Evolutionary conservation across 164 flowering plant genomes (phyloP), one percentile per base, ranked within the genome.

Genomic region (Vitis labrusca): DNA sequence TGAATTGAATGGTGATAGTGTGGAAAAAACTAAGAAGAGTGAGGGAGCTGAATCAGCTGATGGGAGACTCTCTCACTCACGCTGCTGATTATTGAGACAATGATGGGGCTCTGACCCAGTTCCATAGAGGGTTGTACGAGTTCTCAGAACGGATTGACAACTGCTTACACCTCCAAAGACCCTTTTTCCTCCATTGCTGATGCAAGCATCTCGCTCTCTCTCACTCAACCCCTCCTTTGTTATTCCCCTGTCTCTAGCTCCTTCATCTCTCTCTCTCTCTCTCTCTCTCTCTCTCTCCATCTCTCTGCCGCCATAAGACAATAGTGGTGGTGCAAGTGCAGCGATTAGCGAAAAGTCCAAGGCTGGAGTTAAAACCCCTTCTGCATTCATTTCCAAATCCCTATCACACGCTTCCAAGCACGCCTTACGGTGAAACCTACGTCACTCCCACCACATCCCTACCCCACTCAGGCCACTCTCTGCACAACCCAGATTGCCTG

Each of bases 351-450:
- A 78, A 58, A 30, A 61, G 71, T 54, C 67, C 66, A 69, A 54
- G 16, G 30, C 69, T 64, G 13, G 80, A 65, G 74, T 64, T 56
- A 66, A 71, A 76, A 30, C 9, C 48, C 11, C 32, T 9, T 17
- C 7, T 10, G 69, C 79, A 76, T 70, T 78, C 59, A 76, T 67
- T 76, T 50, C 72, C 59, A 79, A 71, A 75, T 64, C 64, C 68
- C 19, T 55, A 57, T 63, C 78, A 80, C 84, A 84, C 85, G 84
- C 80, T 76, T 84, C 81, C 85, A 64, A 77, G 82, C 88, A 84
- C 80, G 82, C 82, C 71, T 71, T 78, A 32, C 70, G 65, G 65
- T 52, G 57, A 55, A 14, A 64, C 64, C 69, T 59, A 66, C 78
- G 83, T 76, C 75, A 63, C 67, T 58, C 50, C 16, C 44, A 3